These are phyloP conservation scores for Psilocybe cyanescens DNA, from an alignment of 768 basidiomycete species.

Conservation along the genomic window DNA sequence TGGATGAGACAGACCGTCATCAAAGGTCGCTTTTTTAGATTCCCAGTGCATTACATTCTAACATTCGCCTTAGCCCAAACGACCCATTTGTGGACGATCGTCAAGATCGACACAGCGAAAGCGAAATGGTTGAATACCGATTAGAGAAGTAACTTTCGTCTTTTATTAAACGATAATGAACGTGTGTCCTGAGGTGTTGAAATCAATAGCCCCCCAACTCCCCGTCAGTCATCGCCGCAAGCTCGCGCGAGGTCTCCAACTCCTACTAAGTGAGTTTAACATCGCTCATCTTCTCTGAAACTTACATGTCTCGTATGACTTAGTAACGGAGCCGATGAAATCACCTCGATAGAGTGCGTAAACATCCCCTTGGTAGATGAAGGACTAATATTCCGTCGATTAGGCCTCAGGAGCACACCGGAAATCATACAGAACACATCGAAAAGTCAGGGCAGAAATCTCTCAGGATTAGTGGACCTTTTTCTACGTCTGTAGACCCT, in stretches of 20 bases:
- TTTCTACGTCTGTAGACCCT: too few relatives aligned
- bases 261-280: constrained; percentile 13
- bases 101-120: not conserved
- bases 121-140: constrained; percentile 3
- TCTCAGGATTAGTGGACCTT: too few relatives aligned
- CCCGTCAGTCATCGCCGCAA: not conserved
- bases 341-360: too few relatives aligned
- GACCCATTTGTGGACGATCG: constrained; percentile 6
- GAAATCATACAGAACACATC: too few relatives aligned
- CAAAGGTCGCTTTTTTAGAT: not conserved
- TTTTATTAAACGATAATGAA: not conserved
- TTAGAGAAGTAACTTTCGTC: constrained; percentile 16
- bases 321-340: too few relatives aligned
- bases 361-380: too few relatives aligned
- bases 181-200: not conserved
- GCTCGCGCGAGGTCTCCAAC: constrained; percentile 14
- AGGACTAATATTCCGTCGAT: too few relatives aligned
- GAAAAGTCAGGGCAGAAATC: too few relatives aligned
- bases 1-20: constrained; percentile 13
- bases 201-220: constrained; percentile 15
- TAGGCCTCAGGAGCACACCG: too few relatives aligned
- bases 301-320: not conserved
- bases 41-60: not conserved
- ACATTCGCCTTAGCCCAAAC: not conserved
- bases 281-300: not conserved